These are phyloP conservation scores for Colletotrichum cereale DNA, from an alignment of 2,329 filamentous ascomycete species.

Conservation along the genomic window DNA sequence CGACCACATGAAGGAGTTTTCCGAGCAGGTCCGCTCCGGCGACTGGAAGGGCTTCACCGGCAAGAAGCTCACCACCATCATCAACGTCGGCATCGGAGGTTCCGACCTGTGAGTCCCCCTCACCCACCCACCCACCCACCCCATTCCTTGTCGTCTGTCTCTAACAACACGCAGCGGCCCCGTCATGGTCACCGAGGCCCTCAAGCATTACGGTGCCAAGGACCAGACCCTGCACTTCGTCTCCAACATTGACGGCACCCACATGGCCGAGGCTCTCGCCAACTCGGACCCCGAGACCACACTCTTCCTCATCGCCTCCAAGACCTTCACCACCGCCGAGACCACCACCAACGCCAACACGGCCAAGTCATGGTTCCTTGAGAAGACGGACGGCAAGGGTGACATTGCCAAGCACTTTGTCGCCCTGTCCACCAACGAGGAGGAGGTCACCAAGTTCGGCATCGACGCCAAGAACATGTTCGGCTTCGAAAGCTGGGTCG, in stretches of 20 bases:
- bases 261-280: conserved; percentile 93
- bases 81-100: conserved; percentile 98
- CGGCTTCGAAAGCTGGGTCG: conserved; percentile 98
- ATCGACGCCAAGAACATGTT: conserved; percentile 99
- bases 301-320: conserved; percentile 98
- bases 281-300: conserved; percentile 95
- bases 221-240: conserved; percentile 96
- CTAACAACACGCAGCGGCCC: conserved; percentile 74
- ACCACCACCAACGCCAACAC: conserved; percentile 97
- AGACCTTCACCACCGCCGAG: conserved; percentile 99
- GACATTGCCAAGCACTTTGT: conserved; percentile 99
- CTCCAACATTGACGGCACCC: conserved; percentile 99
- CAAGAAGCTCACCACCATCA: conserved; percentile 95
- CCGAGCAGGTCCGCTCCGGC: conserved; percentile 91
- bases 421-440: conserved; percentile 94
- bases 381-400: conserved; percentile 79
- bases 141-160: too few species aligned
- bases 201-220: conserved; percentile 92
- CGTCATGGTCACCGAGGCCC: conserved; percentile 98
- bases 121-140: not conserved
- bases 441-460: conserved; percentile 97
- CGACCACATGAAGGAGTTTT: conserved; percentile 98
- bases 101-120: conserved; percentile 86
- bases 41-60: conserved; percentile 98
- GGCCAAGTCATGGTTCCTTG: conserved; percentile 96